Base-by-base conservation (phyloP, 2,329 filamentous ascomycete species). In the Colletotrichum somersetense region DNA sequence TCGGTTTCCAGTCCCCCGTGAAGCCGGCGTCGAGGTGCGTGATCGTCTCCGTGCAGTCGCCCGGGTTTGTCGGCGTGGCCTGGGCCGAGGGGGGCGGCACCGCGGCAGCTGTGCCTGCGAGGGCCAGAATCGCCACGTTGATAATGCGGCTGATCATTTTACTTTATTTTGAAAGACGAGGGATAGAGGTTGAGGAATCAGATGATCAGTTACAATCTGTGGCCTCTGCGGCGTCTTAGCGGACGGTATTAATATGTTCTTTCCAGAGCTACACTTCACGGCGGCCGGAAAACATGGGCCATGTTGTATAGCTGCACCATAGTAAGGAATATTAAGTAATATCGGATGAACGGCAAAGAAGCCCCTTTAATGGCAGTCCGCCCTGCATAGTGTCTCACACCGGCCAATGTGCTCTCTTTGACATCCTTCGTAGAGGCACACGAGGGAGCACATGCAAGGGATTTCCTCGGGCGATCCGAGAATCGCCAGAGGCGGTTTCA, bases 1-100 rank as follows among this genome's bases (percentile, higher is more conserved):
- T 71, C 1, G 68, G 64, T 0, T 53, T 8, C 52, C n/a, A 68
- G 20, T 68, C 64, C 42, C 68, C 68, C 4, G 68, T 71, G 64
- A 71, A 71, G 5, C 68, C 68, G 1, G 42, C 33, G n/a, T 71
- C 65, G 1, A 50, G n/a, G 12, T 40, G 7, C 2, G 68, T 71
- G 4, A 58, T 6, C 0, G 68, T 71, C 8, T 30, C 58, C 1
- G 68, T 71, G 57, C 68, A 71, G 1, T 62, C 52, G 50, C 46
- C 35, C 8, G 57, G 6, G 8, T 33, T 12, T 12, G 30, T 59
- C 11, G 67, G 2, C 2, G 40, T 61, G 12, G 59, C 18, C 20
- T 7, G 46, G 2, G 38, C 26, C 18, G 57, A 40, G 0, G 42
- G 12, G 2, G 4, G n/a, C 0, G 63, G 48, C 48, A 3, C 46